Evolutionary conservation across 2,329 filamentous ascomycete species (phyloP).

Genomic region (Claviceps maximensis): DNA sequence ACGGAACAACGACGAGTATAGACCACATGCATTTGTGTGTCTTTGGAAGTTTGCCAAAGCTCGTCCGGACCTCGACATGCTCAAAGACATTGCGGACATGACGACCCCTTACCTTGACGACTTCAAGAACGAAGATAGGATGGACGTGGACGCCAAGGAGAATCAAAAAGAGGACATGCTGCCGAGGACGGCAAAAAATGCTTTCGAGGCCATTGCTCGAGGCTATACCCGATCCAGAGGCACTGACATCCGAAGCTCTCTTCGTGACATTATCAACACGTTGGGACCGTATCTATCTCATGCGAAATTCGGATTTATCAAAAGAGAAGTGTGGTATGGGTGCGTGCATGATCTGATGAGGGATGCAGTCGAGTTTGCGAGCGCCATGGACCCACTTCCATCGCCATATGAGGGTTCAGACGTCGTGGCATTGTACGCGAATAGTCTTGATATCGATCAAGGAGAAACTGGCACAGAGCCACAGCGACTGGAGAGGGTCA

Average conservation of each 20-base stretch:
- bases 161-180: slow-evolving; percentile 29
- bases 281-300: slow-evolving; percentile 28
- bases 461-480: slow-evolving; percentile 36
- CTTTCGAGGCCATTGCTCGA: slow-evolving; percentile 34
- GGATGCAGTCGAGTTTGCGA: slow-evolving; percentile 19
- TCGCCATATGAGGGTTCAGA: slow-evolving; percentile 7
- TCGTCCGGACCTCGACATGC: slow-evolving; percentile 56
- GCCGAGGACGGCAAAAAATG: slow-evolving; percentile 33
- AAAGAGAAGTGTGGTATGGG: slow-evolving; percentile 39
- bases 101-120: slow-evolving; percentile 50
- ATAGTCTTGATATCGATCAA: slow-evolving; percentile 32
- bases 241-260: slow-evolving; percentile 19
- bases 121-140: slow-evolving; percentile 43
- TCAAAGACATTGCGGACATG: slow-evolving; percentile 51
- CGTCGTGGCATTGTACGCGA: slow-evolving; percentile 26
- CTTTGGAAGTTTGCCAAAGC: slow-evolving; percentile 61
- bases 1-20: slow-evolving; percentile 76
- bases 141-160: slow-evolving; percentile 53
- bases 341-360: slow-evolving; percentile 34
- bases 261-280: slow-evolving; percentile 25
- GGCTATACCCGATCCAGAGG: slow-evolving; percentile 33
- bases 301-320: slow-evolving; percentile 27
- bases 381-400: slow-evolving; percentile 10
- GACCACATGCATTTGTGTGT: slow-evolving; percentile 57
- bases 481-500: slow-evolving; percentile 34